Evolutionary conservation across 2,329 filamentous ascomycete genomes (phyloP), one percentile per base, ranked within the genome.

Genomic region (Diaporthe batatas): DNA sequence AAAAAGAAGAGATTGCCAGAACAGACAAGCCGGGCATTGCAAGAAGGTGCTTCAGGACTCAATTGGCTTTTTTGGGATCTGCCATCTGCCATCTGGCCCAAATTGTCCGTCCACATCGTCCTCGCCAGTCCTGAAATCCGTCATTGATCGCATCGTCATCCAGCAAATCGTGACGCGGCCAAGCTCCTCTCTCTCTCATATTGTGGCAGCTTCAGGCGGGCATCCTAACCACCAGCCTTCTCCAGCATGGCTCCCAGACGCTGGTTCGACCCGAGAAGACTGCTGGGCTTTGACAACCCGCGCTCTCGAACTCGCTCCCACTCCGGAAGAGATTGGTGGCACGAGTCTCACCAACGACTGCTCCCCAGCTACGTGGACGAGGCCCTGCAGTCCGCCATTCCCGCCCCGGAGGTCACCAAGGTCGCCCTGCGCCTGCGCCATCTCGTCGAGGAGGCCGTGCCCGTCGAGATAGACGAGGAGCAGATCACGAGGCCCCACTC

Each of bases 381-480:
- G 16, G 80, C 86, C 0, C 83, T 91, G 55, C 83, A 90, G 54
- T 91, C 93, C 14, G 91, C 93, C 36, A 91, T 96, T 47, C 90
- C 94, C 1, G 87, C 95, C 16, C 86, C 89, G 73, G 92, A 96
- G 78, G 95, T 98, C 75, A 98, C 96, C 74, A 95, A 95, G 80
- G 88, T 97, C 71, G 96, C 95, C 34, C 89, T 99, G 21, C 94
- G 95, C 72, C 87, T 99, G 76, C 97, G 96, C 78, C 94, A 97
- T 80, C 91, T 98, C 77, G 91, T 99, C 78, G 95, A 98, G 82
- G 90, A 95, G 80, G 92, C 95, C 71, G 90, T 99, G 34, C 94
- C 96, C 1, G 98, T 94, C 84, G 96, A 99, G 82, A 87, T 99
- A 51, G 92, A 96, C 72, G 91, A 94, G 79, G 87, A 87, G 6